Evolutionary conservation across 768 basidiomycete genomes (phyloP), one percentile per base, ranked within the genome.

Genomic region (Lentinula boryana): DNA sequence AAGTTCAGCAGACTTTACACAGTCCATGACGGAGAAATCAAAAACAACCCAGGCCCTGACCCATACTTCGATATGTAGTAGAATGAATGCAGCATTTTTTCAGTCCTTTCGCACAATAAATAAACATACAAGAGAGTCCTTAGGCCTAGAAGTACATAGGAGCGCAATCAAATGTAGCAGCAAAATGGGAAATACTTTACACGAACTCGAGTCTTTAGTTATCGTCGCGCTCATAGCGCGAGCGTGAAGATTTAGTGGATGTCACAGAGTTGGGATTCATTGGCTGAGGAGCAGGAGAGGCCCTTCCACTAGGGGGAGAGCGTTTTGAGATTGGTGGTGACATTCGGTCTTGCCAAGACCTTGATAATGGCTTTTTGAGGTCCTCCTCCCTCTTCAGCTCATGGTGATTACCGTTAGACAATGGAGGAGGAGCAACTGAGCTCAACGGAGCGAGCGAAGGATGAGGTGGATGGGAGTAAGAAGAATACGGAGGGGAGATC

Each of bases 401-500:
- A 31, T 44, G 21, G 18, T 56, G 54, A 35, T 31, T 48, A 9
- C 57, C 44, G 15, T 49, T 58, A 2, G 35, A 35, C 8, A 44
- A 49, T 23, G 55, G 55, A 54, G 36, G 35, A n/a, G 5, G 16
- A 43, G 44, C 16, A 18, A 58, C 44, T 18, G 57, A 58, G 21
- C 18, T 58, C 33, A 58, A 36, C n/a, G 57, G 57, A 46, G 57
- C 57, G 10, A 58, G 33, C 3, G 57, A 58, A 23, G 57, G 60
- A 33, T 56, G 60, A 9, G 50, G 54, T 7, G 52, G 60, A 46
- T 61, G 52, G 18, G 51, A 46, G 44, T 61, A 61, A 18, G 60
- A 61, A 10, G 60, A 55, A 32, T 61, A 61, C 27, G 60, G 46
- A 49, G 60, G 49, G 7, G 60, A 55, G 15, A 61, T 61, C 0